phyloP scores from a whole-genome alignment of 257 asterid species.

The Rubia yunnanensis region DNA sequence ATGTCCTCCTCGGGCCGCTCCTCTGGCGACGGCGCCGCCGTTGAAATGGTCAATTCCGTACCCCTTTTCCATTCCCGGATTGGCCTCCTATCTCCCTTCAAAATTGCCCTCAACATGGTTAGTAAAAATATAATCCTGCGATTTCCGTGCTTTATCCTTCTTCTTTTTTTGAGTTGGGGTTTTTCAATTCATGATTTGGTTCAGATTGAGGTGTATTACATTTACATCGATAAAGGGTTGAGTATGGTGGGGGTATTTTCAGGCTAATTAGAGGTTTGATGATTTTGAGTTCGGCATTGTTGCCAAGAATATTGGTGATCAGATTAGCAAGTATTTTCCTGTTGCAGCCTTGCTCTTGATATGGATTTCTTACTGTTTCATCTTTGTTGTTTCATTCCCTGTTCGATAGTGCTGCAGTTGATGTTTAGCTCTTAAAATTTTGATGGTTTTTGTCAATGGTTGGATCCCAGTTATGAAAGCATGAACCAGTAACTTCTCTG shows the following conservation, averaged over 20 bases:
- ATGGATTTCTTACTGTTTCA: slow-evolving; percentile 10
- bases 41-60: slow-evolving; percentile 78
- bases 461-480: no score
- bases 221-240: slow-evolving; percentile 62
- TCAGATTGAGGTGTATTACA: slow-evolving; percentile 94
- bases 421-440: no score
- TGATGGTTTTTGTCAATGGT: no score
- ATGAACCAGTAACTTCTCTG: no score
- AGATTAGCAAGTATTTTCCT: slow-evolving; percentile 69
- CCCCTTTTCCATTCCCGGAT: slow-evolving; percentile 95
- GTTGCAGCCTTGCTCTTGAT: slow-evolving; percentile 91
- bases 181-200: neutral
- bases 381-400: neutral
- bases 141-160: slow-evolving; percentile 5
- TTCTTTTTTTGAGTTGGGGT: neutral
- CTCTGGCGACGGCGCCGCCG: slow-evolving; percentile 37
- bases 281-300: slow-evolving; percentile 66
- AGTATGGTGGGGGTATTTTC: slow-evolving; percentile 85
- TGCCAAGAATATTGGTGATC: slow-evolving; percentile 92
- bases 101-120: slow-evolving; percentile 85
- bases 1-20: slow-evolving; percentile 71
- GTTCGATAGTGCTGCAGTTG: no score
- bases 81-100: slow-evolving; percentile 85
- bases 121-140: neutral
- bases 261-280: slow-evolving; percentile 82